These are phyloP conservation scores for Thalassiosira livingstoniorum DNA, from an alignment of 352 stramenopile species.

Conservation along the genomic window DNA sequence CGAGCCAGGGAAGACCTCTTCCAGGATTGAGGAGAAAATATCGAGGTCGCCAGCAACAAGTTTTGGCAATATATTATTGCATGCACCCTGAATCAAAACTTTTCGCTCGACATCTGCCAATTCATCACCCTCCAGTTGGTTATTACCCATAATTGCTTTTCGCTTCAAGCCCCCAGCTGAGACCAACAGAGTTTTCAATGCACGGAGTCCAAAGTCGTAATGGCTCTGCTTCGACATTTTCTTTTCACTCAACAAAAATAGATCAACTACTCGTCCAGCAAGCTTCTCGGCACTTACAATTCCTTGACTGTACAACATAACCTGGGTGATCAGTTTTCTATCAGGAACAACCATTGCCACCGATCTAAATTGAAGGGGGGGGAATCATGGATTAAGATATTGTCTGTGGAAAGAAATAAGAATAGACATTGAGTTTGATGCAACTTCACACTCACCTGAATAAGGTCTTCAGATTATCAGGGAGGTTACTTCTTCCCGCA, in stretches of 20 bases:
- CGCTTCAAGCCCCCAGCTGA: conserved; percentile 98
- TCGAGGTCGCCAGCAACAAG: conserved; percentile 97
- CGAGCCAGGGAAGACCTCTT: conserved; percentile 96
- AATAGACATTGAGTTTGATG: no score
- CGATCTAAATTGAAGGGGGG: no score
- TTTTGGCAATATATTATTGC: conserved; percentile 99
- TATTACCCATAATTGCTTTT: conserved; percentile 85
- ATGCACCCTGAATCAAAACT: conserved; percentile 97
- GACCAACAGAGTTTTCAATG: conserved; percentile 98
- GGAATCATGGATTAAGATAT: no score
- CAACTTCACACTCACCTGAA: no score
- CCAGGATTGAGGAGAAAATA: conserved; percentile 96
- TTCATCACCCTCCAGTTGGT: conserved; percentile 73
- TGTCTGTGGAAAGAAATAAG: no score
- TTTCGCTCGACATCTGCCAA: conserved; percentile 89
- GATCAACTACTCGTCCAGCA: conserved; percentile 95
- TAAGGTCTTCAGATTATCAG: conserved; percentile 96
- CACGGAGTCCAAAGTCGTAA: conserved; percentile 99
- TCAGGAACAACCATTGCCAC: conserved; percentile 99
- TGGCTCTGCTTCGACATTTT: conserved; percentile 99
- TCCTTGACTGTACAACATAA: conserved; percentile 99
- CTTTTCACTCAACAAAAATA: conserved; percentile 98
- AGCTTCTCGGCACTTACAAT: conserved; percentile 98
- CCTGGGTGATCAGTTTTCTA: conserved; percentile 98
- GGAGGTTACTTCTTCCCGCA: conserved; percentile 93